These are phyloP conservation scores for Lepidium didymum DNA, from an alignment of 345 rosid species.

Conservation along the genomic window DNA sequence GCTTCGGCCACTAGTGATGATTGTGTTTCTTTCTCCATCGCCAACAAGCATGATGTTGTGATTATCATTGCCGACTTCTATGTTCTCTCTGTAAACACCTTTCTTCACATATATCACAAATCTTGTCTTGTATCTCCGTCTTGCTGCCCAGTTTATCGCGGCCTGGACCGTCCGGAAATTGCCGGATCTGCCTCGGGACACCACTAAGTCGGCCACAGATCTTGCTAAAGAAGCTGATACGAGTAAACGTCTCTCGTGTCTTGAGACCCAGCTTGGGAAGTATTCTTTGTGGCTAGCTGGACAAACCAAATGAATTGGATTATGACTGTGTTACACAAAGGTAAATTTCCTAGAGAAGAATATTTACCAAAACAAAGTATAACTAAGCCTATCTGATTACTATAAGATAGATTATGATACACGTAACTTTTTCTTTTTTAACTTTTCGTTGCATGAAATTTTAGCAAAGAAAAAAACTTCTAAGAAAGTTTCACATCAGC, in stretches of 20 bases:
- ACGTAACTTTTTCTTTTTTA: neutral
- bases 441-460: neutral
- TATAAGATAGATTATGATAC: neutral
- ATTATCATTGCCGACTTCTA: conserved; percentile 43
- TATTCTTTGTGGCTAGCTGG: conserved; percentile 28
- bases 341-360: neutral
- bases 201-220: conserved; percentile 45
- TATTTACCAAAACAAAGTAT: neutral
- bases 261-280: conserved; percentile 62
- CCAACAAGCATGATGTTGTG: conserved; percentile 75
- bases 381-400: neutral
- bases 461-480: neutral
- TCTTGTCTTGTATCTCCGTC: conserved; percentile 47
- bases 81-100: conserved; percentile 62
- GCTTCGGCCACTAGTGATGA: conserved; percentile 67
- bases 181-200: conserved; percentile 69
- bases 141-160: conserved; percentile 61
- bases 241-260: conserved; percentile 59
- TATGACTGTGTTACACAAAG: conserved; percentile 2
- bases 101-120: conserved; percentile 62
- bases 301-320: neutral
- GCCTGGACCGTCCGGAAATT: conserved; percentile 45
- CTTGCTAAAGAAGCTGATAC: conserved; percentile 33
- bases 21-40: conserved; percentile 55
- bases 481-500: neutral